phyloP scores from a whole-genome alignment of 2,329 filamentous ascomycete genomes.

The Falciphora oryzae region DNA sequence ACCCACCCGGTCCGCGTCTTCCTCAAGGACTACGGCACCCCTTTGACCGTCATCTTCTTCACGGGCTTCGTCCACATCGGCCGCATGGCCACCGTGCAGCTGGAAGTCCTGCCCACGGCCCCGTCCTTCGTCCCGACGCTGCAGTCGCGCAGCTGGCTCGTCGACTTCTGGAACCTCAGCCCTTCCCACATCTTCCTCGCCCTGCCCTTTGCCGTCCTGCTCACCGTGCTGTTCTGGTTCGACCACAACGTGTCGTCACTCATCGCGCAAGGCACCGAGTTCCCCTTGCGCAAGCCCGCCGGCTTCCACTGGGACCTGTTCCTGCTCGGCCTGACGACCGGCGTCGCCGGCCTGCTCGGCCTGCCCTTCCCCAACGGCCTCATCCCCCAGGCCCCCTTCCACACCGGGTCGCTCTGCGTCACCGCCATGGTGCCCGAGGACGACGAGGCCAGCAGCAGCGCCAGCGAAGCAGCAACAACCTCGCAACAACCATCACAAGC shows the following conservation, averaged over 20 bases:
- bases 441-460: conserved; percentile 27
- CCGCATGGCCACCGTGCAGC: conserved; percentile 64
- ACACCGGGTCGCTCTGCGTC: conserved; percentile 73
- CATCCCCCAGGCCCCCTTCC: conserved; percentile 78
- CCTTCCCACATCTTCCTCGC: conserved; percentile 73
- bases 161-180: conserved; percentile 73
- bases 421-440: conserved; percentile 48
- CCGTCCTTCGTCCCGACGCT: conserved; percentile 72
- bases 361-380: conserved; percentile 74
- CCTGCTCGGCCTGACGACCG: conserved; percentile 72
- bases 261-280: conserved; percentile 78
- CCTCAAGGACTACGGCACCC: conserved; percentile 84
- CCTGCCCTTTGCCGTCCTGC: conserved; percentile 76
- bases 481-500: too few species aligned
- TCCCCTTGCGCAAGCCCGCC: conserved; percentile 72
- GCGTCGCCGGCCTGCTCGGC: conserved; percentile 67
- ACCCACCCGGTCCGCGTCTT: conserved; percentile 72
- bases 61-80: conserved; percentile 85
- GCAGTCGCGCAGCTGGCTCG: conserved; percentile 65
- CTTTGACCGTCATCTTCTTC: conserved; percentile 78
- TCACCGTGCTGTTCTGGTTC: conserved; percentile 85
- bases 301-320: conserved; percentile 86
- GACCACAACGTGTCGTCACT: conserved; percentile 84
- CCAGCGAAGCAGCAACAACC: conserved; percentile 40
- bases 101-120: conserved; percentile 69